phyloP scores from a whole-genome alignment of 805 yeast species.

The Lachancea meyersii region DNA sequence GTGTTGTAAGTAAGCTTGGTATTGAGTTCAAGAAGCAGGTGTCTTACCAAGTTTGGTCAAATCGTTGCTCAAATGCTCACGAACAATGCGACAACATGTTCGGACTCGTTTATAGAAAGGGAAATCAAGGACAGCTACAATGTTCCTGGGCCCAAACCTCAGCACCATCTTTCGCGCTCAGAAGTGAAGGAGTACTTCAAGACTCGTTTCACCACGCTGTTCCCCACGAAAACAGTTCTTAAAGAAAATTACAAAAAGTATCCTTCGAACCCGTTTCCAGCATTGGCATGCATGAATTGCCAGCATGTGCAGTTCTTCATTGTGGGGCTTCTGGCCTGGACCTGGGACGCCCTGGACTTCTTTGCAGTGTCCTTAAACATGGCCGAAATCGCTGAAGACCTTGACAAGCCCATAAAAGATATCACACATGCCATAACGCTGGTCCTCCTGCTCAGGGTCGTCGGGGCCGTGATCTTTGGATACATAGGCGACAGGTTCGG shows the following conservation, averaged over 20 bases:
- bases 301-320: constrained; percentile 45
- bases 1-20: too few relatives aligned
- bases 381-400: constrained; percentile 43
- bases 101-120: constrained; percentile 4
- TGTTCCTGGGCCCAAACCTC: constrained; percentile 4
- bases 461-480: constrained; percentile 66
- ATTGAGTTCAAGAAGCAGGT: too few relatives aligned
- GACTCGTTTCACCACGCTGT: constrained; percentile 45
- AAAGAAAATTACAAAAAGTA: constrained; percentile 33
- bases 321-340: constrained; percentile 61
- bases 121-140: constrained; percentile 1
- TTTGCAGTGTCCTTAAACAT: constrained; percentile 56
- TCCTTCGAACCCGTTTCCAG: constrained; percentile 56
- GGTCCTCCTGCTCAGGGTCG: constrained; percentile 63
- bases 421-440: constrained; percentile 70
- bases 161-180: constrained; percentile 7
- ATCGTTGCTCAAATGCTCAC: too few relatives aligned
- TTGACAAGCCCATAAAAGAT: constrained; percentile 40
- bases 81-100: not conserved
- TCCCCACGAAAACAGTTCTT: constrained; percentile 40
- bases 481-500: constrained; percentile 55
- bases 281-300: constrained; percentile 41
- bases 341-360: constrained; percentile 69
- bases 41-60: too few relatives aligned
- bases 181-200: constrained; percentile 30